Conservation (phyloP, 2,329 filamentous ascomycete genomes). For the Leptographium wingfieldii region DNA sequence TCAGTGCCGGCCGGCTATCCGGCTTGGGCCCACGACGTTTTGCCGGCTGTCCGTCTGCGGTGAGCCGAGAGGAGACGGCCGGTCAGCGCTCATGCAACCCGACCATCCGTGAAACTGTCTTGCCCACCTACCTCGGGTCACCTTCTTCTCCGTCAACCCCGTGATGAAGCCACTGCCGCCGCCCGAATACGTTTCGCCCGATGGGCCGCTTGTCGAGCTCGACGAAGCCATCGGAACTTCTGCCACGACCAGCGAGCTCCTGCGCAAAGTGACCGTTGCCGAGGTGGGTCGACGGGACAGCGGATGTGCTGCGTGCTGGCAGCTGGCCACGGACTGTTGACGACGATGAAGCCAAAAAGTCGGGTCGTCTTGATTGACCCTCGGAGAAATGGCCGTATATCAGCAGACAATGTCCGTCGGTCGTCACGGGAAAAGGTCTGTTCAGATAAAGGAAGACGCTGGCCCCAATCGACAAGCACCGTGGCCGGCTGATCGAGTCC, state of each 20-base stretch:
- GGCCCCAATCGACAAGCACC: too few relatives aligned
- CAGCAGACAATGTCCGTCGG: too few relatives aligned
- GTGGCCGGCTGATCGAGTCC: too few relatives aligned
- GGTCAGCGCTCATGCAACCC: not conserved
- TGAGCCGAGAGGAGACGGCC: not conserved
- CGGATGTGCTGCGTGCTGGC: not conserved
- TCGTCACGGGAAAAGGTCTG: too few relatives aligned
- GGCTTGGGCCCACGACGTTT: slow-evolving; percentile 93
- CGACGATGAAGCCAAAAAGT: too few relatives aligned
- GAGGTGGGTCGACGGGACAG: too few relatives aligned
- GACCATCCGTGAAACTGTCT: not conserved
- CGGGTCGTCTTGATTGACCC: too few relatives aligned
- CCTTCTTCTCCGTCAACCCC: not conserved
- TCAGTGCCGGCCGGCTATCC: slow-evolving; percentile 88
- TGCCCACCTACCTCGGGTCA: not conserved
- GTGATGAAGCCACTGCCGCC: not conserved
- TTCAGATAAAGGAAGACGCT: too few relatives aligned
- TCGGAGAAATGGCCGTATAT: too few relatives aligned
- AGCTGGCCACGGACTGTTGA: not conserved
- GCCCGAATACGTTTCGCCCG: not conserved
- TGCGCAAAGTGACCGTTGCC: not conserved
- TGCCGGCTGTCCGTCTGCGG: slow-evolving; percentile 64
- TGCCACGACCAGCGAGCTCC: too few relatives aligned
- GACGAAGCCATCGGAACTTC: not conserved
- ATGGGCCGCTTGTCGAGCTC: not conserved